Percentiles rank a stretch among this genome's conserved stretches.
Conservation (phyloP, 2,329 filamentous ascomycete species). For the Aureobasidium sp. region DNA sequence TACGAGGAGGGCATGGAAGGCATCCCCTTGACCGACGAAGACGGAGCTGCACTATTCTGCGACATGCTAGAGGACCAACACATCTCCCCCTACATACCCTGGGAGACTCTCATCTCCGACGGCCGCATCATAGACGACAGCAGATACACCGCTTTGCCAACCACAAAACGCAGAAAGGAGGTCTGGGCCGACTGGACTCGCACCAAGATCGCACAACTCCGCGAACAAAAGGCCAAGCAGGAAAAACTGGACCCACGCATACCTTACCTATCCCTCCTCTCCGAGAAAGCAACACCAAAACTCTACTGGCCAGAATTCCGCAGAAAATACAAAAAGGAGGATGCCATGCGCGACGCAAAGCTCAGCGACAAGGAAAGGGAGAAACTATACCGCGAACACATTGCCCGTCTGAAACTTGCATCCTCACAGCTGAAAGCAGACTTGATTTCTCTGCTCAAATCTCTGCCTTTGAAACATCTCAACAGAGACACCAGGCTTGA, state of each 20-base stretch:
- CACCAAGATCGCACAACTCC: constrained; percentile 63
- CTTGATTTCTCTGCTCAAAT: constrained; percentile 55
- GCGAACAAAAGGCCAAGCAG: constrained; percentile 62
- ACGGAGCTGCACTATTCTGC: constrained; percentile 69
- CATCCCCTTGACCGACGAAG: constrained; percentile 60
- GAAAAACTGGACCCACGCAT: constrained; percentile 77
- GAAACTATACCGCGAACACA: constrained; percentile 67
- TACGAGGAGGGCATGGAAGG: constrained; percentile 67
- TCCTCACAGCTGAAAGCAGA: constrained; percentile 60
- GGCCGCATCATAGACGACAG: constrained; percentile 64
- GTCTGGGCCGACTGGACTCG: constrained; percentile 78
- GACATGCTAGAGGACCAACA: constrained; percentile 75
- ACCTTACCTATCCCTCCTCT: constrained; percentile 71
- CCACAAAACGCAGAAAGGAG: constrained; percentile 71
- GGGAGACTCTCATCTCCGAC: constrained; percentile 75
- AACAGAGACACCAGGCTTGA: constrained; percentile 50
- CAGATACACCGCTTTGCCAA: constrained; percentile 74
- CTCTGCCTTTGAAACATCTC: constrained; percentile 49
- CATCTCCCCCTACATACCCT: constrained; percentile 81
- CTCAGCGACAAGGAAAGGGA: constrained; percentile 60
- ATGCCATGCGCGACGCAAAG: constrained; percentile 64
- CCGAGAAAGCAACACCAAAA: constrained; percentile 76
- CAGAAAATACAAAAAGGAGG: constrained; percentile 76
- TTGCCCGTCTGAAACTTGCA: constrained; percentile 56
- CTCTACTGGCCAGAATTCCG: constrained; percentile 97